These are phyloP conservation scores for Starmerella sirachaensis DNA, from an alignment of 805 yeast species.

Conservation along the genomic window DNA sequence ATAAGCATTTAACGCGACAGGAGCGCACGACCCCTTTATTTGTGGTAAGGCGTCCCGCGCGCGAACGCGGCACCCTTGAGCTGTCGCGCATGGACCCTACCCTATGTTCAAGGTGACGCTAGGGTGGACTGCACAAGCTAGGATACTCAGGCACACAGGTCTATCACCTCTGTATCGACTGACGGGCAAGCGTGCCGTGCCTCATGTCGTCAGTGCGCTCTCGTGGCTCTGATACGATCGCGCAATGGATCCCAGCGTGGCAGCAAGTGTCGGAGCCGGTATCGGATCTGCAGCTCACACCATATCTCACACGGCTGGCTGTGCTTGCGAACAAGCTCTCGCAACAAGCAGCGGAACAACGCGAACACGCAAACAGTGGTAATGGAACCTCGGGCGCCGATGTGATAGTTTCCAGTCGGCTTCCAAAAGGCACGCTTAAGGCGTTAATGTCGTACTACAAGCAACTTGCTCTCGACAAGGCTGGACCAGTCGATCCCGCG, in stretches of 20 bases:
- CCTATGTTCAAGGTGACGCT: too few species aligned
- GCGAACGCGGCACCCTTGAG: too few species aligned
- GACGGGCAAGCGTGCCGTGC: too few species aligned
- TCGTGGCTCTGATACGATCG: not conserved
- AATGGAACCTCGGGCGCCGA: not conserved
- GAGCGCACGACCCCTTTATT: too few species aligned
- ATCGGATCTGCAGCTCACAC: constrained; percentile 32
- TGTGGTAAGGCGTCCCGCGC: too few species aligned
- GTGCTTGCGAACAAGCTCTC: constrained; percentile 44
- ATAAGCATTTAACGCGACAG: too few species aligned
- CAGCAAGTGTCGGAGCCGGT: constrained; percentile 13
- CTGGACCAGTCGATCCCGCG: constrained; percentile 12
- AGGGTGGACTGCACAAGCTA: too few species aligned
- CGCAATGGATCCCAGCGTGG: constrained; percentile 7
- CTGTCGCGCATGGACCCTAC: too few species aligned
- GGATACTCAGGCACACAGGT: too few species aligned
- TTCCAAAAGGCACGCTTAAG: constrained; percentile 26
- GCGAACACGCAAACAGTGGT: not conserved
- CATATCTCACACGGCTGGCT: constrained; percentile 42
- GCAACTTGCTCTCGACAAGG: constrained; percentile 22
- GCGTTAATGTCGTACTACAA: constrained; percentile 28
- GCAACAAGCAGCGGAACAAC: constrained; percentile 1
- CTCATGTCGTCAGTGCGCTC: too few species aligned
- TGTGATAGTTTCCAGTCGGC: constrained; percentile 13
- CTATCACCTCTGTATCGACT: too few species aligned